Conservation (phyloP, 345 rosid species). For the Clarkia xantiana region DNA sequence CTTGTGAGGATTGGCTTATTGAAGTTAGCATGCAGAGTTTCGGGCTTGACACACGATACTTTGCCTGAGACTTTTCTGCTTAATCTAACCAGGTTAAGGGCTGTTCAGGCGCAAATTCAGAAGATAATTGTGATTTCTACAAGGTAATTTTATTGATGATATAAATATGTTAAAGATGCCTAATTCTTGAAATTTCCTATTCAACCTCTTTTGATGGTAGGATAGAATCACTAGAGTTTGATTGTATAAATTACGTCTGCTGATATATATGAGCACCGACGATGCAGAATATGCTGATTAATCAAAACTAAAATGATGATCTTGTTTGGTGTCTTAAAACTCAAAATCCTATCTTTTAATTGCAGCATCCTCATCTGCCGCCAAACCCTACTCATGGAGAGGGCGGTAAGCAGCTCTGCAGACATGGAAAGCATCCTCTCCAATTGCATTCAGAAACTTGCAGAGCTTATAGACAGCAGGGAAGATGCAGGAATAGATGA, state of each 20-base stretch:
- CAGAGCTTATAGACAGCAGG: constrained; percentile 32
- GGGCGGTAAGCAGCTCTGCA: constrained; percentile 22
- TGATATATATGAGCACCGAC: too few species aligned
- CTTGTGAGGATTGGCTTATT: constrained; percentile 62
- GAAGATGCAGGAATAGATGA: constrained; percentile 43
- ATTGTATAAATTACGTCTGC: too few species aligned
- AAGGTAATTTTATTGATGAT: constrained; percentile 26
- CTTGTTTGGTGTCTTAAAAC: too few species aligned
- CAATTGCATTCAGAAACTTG: constrained; percentile 25
- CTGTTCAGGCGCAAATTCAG: constrained; percentile 65
- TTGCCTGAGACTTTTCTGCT: constrained; percentile 66
- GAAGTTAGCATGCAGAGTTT: constrained; percentile 49
- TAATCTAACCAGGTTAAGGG: constrained; percentile 54
- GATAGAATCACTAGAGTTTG: too few species aligned
- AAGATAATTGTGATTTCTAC: constrained; percentile 59
- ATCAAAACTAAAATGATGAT: too few species aligned
- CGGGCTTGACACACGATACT: constrained; percentile 41
- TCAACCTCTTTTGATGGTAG: too few species aligned
- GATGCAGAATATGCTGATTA: too few species aligned
- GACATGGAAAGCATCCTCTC: constrained; percentile 43
- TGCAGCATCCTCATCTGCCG: constrained; percentile 75
- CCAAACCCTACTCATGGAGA: constrained; percentile 51
- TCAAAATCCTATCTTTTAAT: not conserved
- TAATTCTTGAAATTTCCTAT: not conserved
- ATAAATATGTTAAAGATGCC: too few species aligned